These are phyloP conservation scores for Chaetomium globosum DNA, from an alignment of 2,329 filamentous ascomycete species.

Conservation along the genomic window DNA sequence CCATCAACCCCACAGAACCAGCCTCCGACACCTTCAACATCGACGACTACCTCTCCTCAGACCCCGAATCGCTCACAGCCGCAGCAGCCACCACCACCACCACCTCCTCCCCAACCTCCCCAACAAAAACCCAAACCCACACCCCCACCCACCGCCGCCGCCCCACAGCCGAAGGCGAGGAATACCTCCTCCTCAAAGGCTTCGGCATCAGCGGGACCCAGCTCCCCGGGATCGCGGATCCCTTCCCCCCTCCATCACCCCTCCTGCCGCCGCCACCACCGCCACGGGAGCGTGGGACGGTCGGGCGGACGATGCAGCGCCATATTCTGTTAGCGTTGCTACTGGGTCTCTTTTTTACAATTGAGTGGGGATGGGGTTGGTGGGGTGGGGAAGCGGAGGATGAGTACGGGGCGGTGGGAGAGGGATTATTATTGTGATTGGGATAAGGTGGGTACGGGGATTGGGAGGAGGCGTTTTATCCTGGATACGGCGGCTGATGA, in stretches of 20 bases:
- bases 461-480: not conserved
- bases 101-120: not conserved
- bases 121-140: constrained; percentile 11
- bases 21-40: constrained; percentile 41
- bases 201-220: constrained; percentile 43
- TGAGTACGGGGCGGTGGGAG: not conserved
- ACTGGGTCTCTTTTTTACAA: too few species aligned
- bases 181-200: constrained; percentile 45
- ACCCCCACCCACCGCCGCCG: constrained; percentile 23
- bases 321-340: not conserved
- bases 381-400: not conserved
- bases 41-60: constrained; percentile 46
- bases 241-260: not conserved
- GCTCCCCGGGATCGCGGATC: constrained; percentile 43
- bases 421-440: not conserved
- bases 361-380: not conserved
- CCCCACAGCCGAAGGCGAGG: constrained; percentile 41
- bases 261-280: not conserved
- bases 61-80: constrained; percentile 43
- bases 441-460: not conserved
- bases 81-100: constrained; percentile 10
- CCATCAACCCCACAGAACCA: constrained; percentile 7
- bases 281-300: too few species aligned
- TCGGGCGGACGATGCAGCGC: not conserved
- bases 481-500: not conserved